Evolutionary conservation across 2,329 filamentous ascomycete species (phyloP).

Genomic region (Fusarium chuoi): DNA sequence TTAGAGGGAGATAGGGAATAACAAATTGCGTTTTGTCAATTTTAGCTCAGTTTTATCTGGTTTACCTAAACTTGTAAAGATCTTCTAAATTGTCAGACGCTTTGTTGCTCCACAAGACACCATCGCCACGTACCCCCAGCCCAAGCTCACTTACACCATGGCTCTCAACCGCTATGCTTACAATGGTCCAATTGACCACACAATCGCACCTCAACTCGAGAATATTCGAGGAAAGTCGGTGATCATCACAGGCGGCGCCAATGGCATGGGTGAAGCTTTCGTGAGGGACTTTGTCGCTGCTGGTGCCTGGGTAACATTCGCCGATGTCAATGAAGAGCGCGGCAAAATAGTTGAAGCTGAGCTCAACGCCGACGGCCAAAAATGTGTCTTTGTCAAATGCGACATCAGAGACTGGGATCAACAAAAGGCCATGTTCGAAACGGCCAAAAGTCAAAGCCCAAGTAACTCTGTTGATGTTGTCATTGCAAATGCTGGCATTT

Average conservation of each 20-base stretch:
- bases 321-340: slow-evolving; percentile 49
- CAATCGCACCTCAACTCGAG: neutral
- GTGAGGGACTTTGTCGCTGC: slow-evolving; percentile 49
- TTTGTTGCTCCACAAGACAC: neutral
- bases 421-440: slow-evolving; percentile 54
- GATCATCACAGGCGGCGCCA: slow-evolving; percentile 60
- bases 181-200: slow-evolving; percentile 36
- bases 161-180: slow-evolving; percentile 30
- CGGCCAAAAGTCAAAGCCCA: slow-evolving; percentile 50
- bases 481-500: slow-evolving; percentile 60
- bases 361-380: slow-evolving; percentile 39
- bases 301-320: slow-evolving; percentile 55
- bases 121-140: neutral
- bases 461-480: slow-evolving; percentile 56
- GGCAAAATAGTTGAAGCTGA: slow-evolving; percentile 48
- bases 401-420: slow-evolving; percentile 57
- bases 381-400: slow-evolving; percentile 51
- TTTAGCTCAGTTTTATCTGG: neutral
- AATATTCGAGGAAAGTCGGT: slow-evolving; percentile 55
- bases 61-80: neutral
- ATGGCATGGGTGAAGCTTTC: slow-evolving; percentile 53
- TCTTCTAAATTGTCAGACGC: neutral
- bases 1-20: neutral
- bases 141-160: neutral
- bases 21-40: neutral